Conservation (phyloP, 192 early-diverging fungal species). For the Ambispora gerdemannii region DNA sequence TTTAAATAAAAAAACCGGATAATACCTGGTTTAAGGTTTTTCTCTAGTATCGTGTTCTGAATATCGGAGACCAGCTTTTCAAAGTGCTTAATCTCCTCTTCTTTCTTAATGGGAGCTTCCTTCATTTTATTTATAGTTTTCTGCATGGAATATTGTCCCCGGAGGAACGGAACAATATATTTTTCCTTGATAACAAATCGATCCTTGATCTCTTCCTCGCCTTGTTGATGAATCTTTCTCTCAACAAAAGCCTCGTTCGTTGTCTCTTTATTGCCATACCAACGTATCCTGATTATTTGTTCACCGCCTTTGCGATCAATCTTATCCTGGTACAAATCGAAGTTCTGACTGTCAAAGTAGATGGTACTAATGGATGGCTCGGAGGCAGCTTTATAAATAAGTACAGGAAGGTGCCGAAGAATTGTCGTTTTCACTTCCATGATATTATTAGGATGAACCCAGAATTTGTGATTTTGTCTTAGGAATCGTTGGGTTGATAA, state of each 20-base stretch:
- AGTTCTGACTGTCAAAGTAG: constrained; percentile 87
- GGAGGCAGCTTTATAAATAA: constrained; percentile 80
- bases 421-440: constrained; percentile 91
- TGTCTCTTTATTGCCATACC: constrained; percentile 79
- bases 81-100: constrained; percentile 73
- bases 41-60: constrained; percentile 60
- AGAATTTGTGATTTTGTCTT: constrained; percentile 87
- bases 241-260: constrained; percentile 82
- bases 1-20: too few relatives aligned
- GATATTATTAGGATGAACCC: constrained; percentile 94
- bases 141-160: constrained; percentile 73
- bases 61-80: constrained; percentile 69
- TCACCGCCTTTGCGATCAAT: constrained; percentile 87
- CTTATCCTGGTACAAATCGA: constrained; percentile 86
- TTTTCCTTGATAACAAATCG: constrained; percentile 94
- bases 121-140: constrained; percentile 74
- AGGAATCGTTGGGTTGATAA: constrained; percentile 59
- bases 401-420: constrained; percentile 85
- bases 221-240: constrained; percentile 42
- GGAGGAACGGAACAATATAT: constrained; percentile 80
- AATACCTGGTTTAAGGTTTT: constrained; percentile 59
- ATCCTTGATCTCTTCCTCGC: constrained; percentile 86
- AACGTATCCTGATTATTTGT: constrained; percentile 85
- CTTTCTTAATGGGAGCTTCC: constrained; percentile 64
- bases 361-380: constrained; percentile 91